Conservation (phyloP, 164 flowering plant species). For the Nelumbo lutea region DNA sequence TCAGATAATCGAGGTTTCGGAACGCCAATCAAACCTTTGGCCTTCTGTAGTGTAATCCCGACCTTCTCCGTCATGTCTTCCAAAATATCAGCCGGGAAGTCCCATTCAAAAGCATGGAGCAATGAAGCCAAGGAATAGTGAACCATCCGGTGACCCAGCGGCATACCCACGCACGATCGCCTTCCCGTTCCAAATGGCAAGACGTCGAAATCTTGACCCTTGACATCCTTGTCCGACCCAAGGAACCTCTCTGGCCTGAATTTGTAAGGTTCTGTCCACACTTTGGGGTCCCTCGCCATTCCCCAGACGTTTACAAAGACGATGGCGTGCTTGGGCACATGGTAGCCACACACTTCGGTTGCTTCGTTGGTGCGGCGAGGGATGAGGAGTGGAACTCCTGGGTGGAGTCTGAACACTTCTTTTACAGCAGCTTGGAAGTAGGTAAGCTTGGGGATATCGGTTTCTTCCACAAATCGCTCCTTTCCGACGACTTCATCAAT, state of each 20-base stretch:
- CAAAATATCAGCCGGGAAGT: conserved; percentile 14
- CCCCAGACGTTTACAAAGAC: conserved; percentile 34
- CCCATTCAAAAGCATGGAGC: conserved; percentile 31
- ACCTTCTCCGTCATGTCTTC: conserved; percentile 28
- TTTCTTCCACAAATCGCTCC: conserved; percentile 21
- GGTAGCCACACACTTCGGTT: conserved; percentile 21
- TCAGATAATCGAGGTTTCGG: conserved; percentile 24
- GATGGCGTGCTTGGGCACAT: conserved; percentile 27
- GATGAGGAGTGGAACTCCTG: conserved; percentile 27
- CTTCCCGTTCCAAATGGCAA: conserved; percentile 39
- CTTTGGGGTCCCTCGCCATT: conserved; percentile 27
- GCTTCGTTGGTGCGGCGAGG: conserved; percentile 29
- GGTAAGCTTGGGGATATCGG: conserved; percentile 26
- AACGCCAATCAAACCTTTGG: conserved; percentile 20
- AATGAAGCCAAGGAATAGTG: conserved; percentile 20
- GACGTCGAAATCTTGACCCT: conserved; percentile 35
- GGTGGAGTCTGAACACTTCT: conserved; percentile 37
- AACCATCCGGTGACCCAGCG: conserved; percentile 19
- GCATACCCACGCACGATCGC: conserved; percentile 31
- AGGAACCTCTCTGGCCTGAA: conserved; percentile 36
- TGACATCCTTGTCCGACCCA: conserved; percentile 22
- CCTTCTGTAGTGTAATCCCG: conserved; percentile 28
- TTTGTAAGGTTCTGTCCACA: conserved; percentile 26
- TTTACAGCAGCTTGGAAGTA: conserved; percentile 31
- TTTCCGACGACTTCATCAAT: conserved; percentile 28